Conservation (phyloP, 2,329 filamentous ascomycete genomes). For the Pseudocercospora fuligena region DNA sequence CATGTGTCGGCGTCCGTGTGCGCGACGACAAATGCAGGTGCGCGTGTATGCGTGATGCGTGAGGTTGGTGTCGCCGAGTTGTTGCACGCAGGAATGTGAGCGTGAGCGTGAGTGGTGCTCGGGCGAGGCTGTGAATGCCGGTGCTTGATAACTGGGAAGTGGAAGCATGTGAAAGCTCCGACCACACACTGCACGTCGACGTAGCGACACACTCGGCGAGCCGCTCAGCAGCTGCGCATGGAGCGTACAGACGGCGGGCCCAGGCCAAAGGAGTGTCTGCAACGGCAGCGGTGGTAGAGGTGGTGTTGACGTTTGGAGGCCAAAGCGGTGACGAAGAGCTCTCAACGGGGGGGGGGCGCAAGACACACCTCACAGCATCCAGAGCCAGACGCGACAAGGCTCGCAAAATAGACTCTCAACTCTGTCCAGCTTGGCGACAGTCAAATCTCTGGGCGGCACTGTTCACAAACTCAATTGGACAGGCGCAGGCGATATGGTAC, state of each 20-base stretch:
- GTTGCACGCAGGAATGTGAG: slow-evolving; percentile 2
- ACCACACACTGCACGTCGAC: not conserved
- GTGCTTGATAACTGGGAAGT: not conserved
- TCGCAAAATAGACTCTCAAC: not conserved
- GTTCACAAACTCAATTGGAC: slow-evolving; percentile 53
- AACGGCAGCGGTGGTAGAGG: not conserved
- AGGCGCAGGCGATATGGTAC: slow-evolving; percentile 31
- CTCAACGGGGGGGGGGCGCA: not conserved
- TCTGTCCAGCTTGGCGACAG: slow-evolving; percentile 1
- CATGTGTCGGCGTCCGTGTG: slow-evolving; percentile 9
- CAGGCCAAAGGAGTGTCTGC: not conserved
- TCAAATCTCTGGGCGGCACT: slow-evolving; percentile 33
- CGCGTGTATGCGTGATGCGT: not conserved
- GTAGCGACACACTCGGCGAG: not conserved
- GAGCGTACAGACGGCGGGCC: not conserved
- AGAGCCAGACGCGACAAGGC: slow-evolving; percentile 1
- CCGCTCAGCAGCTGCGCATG: not conserved
- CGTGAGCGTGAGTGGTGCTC: not conserved
- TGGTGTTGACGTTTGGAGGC: not conserved
- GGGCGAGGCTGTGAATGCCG: not conserved
- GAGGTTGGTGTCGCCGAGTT: not conserved
- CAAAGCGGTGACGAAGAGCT: slow-evolving; percentile 6
- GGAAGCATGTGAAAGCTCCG: not conserved
- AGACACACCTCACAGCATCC: not conserved
- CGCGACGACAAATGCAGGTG: not conserved